Percentiles rank a stretch among this genome's conserved stretches.
These are phyloP conservation scores for Plantago major DNA, from an alignment of 257 asterid species.

Conservation along the genomic window DNA sequence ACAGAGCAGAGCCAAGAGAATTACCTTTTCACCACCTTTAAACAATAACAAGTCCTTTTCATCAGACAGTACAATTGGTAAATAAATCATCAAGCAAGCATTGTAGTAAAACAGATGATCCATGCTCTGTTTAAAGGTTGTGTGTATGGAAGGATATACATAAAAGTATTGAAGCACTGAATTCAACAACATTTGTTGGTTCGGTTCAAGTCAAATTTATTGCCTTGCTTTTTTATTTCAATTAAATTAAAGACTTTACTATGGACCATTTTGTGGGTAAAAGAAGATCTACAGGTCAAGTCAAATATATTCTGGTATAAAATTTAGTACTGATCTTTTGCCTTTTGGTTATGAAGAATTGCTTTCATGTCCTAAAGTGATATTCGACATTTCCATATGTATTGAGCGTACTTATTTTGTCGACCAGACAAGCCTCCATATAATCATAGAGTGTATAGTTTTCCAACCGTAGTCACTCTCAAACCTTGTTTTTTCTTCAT, in stretches of 20 bases:
- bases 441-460: not conserved
- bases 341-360: constrained; percentile 1
- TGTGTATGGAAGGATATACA: not conserved
- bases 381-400: not conserved
- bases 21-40: constrained; percentile 1
- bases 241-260: too few relatives aligned
- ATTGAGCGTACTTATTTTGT: too few relatives aligned
- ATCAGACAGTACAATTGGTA: not conserved
- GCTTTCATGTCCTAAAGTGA: not conserved
- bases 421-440: too few relatives aligned
- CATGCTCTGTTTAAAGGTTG: not conserved
- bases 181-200: not conserved
- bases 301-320: not conserved
- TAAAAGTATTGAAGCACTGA: not conserved
- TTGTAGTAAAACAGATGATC: too few relatives aligned
- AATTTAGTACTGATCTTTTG: not conserved
- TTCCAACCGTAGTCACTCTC: too few relatives aligned
- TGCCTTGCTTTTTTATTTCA: not conserved
- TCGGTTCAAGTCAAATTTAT: not conserved
- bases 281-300: not conserved
- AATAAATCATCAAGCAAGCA: not conserved
- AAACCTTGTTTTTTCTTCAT: too few relatives aligned
- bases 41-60: constrained; percentile 21
- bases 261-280: constrained; percentile 8
- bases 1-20: not conserved